phyloP scores from a whole-genome alignment of 495 filamentous ascomycete genomes.

The Oidiodendron maius region DNA sequence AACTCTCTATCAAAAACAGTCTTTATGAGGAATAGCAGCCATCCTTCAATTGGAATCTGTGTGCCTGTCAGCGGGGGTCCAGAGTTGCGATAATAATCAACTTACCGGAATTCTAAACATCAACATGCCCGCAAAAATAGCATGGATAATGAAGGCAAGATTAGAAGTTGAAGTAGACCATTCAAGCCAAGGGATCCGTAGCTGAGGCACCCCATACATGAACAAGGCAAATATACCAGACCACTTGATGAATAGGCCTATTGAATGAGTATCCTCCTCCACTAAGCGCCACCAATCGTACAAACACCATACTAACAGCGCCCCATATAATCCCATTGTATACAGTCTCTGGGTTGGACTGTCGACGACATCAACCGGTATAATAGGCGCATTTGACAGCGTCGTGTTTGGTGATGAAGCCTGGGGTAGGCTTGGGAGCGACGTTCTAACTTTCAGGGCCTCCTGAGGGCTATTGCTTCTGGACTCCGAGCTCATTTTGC shows the following conservation, averaged over 20 bases:
- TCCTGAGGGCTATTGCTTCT: not conserved
- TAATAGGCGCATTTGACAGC: conserved; percentile 48
- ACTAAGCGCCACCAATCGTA: conserved; percentile 75
- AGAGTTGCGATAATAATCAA: conserved; percentile 1
- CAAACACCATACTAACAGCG: conserved; percentile 69
- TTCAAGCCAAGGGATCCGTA: conserved; percentile 94
- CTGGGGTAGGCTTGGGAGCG: conserved; percentile 20
- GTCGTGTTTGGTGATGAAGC: conserved; percentile 8
- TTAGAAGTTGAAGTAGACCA: conserved; percentile 69
- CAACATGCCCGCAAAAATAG: conserved; percentile 68
- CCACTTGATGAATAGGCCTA: conserved; percentile 93
- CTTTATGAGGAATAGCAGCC: conserved; percentile 62
- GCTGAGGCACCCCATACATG: conserved; percentile 73
- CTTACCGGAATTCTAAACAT: conserved; percentile 87
- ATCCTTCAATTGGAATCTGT: conserved; percentile 60
- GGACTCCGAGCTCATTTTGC: conserved; percentile 1
- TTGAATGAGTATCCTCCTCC: conserved; percentile 71
- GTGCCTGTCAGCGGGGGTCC: conserved; percentile 15
- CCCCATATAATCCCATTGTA: conserved; percentile 66
- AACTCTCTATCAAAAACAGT: conserved; percentile 84
- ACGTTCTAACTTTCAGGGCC: not conserved
- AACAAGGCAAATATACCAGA: conserved; percentile 73
- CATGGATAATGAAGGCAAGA: conserved; percentile 59
- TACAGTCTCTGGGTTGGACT: conserved; percentile 85
- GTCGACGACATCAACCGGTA: conserved; percentile 71